phyloP scores from a whole-genome alignment of 306 rosid species.

The Gynostemma pentaphyllum region DNA sequence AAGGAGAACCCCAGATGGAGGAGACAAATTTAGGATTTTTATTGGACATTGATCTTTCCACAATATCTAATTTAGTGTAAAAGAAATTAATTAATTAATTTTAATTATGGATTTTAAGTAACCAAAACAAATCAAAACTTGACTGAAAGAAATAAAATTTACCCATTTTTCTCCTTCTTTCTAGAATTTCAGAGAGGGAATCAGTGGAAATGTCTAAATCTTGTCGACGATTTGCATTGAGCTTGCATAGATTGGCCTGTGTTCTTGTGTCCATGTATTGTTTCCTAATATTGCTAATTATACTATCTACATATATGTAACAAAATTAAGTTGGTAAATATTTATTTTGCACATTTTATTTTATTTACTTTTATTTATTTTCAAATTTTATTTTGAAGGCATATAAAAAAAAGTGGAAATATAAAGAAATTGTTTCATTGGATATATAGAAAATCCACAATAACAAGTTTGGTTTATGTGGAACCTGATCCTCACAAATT shows the following conservation, averaged over 20 bases:
- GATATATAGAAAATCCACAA: no score
- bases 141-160: neutral
- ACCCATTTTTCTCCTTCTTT: neutral
- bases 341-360: no score
- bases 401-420: neutral
- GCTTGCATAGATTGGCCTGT: neutral
- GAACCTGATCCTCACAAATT: no score
- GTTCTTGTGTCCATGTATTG: conserved; percentile 3
- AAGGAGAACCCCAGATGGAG: neutral
- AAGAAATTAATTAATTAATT: neutral
- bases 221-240: neutral
- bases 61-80: neutral
- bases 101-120: no score
- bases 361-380: no score
- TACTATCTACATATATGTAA: neutral
- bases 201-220: neutral
- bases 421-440: no score
- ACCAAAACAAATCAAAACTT: neutral
- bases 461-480: no score
- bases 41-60: neutral
- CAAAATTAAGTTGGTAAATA: neutral
- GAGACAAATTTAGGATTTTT: neutral
- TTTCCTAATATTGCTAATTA: conserved; percentile 3
- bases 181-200: neutral
- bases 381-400: no score